Evolutionary conservation across 2,329 filamentous ascomycete genomes (phyloP).

Genomic region (Periconia digitata): DNA sequence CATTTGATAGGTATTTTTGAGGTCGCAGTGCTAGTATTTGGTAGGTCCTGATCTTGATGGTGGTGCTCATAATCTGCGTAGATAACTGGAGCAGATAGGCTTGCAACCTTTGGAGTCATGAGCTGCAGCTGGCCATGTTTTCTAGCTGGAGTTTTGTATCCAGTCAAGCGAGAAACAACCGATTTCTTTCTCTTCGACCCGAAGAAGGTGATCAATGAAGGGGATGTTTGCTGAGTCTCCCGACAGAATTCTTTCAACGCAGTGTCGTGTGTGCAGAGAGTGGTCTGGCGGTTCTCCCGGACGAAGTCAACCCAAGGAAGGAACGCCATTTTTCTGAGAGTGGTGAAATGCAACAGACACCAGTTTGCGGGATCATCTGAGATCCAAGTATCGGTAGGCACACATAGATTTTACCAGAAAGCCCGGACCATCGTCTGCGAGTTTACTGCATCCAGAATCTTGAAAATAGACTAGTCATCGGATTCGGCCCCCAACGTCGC

Average conservation of each 20-base stretch:
- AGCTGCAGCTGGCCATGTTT: conserved; percentile 9
- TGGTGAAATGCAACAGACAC: too few species aligned
- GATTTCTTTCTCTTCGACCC: conserved; percentile 9
- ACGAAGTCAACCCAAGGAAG: too few species aligned
- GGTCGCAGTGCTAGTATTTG: too few species aligned
- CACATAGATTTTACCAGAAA: too few species aligned
- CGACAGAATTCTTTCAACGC: conserved; percentile 1
- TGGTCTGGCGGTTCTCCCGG: background rate
- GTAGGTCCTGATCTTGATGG: background rate
- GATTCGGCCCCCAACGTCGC: too few species aligned
- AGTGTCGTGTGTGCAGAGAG: background rate
- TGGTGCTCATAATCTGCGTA: conserved; percentile 15
- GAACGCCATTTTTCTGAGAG: too few species aligned
- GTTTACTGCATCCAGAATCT: too few species aligned
- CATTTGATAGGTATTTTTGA: background rate
- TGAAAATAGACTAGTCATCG: too few species aligned
- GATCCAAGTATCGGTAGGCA: too few species aligned
- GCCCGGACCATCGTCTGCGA: too few species aligned
- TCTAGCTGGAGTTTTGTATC: background rate
- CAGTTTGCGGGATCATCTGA: too few species aligned
- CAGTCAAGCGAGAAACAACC: conserved; percentile 4
- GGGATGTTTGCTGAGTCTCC: background rate
- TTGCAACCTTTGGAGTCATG: conserved; percentile 1
- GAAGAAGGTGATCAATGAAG: conserved; percentile 11
- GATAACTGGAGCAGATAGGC: conserved; percentile 7